phyloP scores from a whole-genome alignment of 305 asterid species.

The Plantago coronopus region DNA sequence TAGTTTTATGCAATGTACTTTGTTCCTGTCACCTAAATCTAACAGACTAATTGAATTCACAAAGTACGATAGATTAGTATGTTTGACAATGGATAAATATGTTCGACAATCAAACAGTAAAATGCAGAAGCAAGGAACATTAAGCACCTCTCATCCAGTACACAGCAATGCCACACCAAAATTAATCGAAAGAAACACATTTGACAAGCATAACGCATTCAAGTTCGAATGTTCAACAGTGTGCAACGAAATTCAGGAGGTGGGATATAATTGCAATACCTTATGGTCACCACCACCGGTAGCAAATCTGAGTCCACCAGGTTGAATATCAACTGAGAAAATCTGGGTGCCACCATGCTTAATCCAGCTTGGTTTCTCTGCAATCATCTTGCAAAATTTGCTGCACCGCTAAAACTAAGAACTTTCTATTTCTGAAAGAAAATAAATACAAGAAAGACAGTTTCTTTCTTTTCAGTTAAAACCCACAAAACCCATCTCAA shows the following conservation, averaged over 20 bases:
- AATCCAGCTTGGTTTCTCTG: slow-evolving; percentile 78
- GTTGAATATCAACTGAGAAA: slow-evolving; percentile 80
- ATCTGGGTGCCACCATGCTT: slow-evolving; percentile 73
- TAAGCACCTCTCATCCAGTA: no score
- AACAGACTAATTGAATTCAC: no score
- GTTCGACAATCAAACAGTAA: neutral
- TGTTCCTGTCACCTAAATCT: no score
- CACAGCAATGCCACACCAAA: neutral
- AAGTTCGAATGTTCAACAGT: neutral
- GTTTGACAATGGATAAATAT: neutral
- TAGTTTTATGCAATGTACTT: no score
- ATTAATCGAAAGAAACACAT: neutral
- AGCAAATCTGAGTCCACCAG: slow-evolving; percentile 81
- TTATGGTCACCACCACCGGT: slow-evolving; percentile 87
- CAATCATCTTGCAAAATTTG: slow-evolving; percentile 46
- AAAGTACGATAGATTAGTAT: no score
- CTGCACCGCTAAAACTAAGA: slow-evolving; percentile 17
- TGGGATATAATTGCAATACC: slow-evolving; percentile 29
- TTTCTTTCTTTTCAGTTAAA: slow-evolving; percentile 24
- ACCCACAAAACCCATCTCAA: slow-evolving; percentile 27
- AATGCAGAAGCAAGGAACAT: neutral
- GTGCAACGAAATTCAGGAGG: neutral
- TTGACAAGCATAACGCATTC: neutral
- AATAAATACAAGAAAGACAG: slow-evolving; percentile 10
- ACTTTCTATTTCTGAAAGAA: neutral